Base-by-base conservation (phyloP, 805 yeast genomes). In the Candida jianshihensis region DNA sequence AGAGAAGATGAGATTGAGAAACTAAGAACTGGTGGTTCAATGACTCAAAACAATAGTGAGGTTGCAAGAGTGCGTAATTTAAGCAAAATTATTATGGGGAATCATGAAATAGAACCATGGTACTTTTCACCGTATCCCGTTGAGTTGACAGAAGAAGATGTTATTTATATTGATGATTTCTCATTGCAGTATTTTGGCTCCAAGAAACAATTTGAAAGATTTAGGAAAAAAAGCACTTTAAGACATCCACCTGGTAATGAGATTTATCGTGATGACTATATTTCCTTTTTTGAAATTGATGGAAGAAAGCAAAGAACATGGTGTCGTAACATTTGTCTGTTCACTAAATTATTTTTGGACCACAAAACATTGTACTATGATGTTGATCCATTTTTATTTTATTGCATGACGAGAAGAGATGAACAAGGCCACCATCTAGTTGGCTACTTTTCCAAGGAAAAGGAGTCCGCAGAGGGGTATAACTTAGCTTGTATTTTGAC, bases 231-330 rank as follows among this genome's bases (percentile, higher is more conserved):
- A 55, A 84, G 94, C 56, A 81, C 94, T 2, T 68, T 92, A 61
- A 78, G 81, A 55, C 97, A 90, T 53, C 99, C 99, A 1, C 99
- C 99, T 0, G 99, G 99, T 0, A 92, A 92, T 62, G 98, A 92
- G 54, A 89, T 92, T 17, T 92, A 92, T 59, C 68, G 98, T 34
- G 97, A 92, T 58, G 89, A 82, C 34, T 77, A 81, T 49, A 90
- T 92, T 27, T 85, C 96, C 14, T 92, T 92, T 56, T 92, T 90
- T 70, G 99, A 92, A 57, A 89, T 92, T 43, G 99, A 92, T 60
- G 99, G 99, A 10, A 69, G 96, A 39, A 83, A 84, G 47, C 98
- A 92, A 63, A 70, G 97, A 45, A 83, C 96, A 0, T 92, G 97
- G 97, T 92, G 99, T 60, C 75, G 98, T 44, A 92, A 92, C 57